Evolutionary conservation across 1,284 basidiomycete genomes (phyloP).

Genomic region (Singerocomus inundabilis): DNA sequence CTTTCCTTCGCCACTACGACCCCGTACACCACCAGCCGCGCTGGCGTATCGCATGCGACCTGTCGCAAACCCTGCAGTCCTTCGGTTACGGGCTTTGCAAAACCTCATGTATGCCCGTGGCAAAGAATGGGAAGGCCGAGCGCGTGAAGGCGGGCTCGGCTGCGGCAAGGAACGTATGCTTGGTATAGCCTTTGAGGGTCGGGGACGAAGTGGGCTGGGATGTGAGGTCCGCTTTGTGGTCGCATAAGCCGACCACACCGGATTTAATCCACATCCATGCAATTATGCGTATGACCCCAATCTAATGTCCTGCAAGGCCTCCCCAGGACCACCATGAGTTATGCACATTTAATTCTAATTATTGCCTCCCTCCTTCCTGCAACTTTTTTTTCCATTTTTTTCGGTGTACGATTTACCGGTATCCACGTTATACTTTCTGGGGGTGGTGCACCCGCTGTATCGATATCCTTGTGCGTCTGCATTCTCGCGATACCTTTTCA

Average conservation of each 20-base stretch:
- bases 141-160: constrained; percentile 44
- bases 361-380: constrained; percentile 6
- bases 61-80: constrained; percentile 56
- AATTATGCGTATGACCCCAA: constrained; percentile 4
- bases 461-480: constrained; percentile 20
- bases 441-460: constrained; percentile 22
- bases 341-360: constrained; percentile 36
- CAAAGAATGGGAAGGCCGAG: constrained; percentile 46
- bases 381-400: neutral
- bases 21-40: constrained; percentile 27
- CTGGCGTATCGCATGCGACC: constrained; percentile 44
- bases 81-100: constrained; percentile 56
- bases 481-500: constrained; percentile 24
- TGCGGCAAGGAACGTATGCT: constrained; percentile 57
- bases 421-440: neutral
- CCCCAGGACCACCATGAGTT: constrained; percentile 30
- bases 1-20: constrained; percentile 37
- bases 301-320: constrained; percentile 8
- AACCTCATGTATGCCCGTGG: constrained; percentile 46
- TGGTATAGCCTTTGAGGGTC: constrained; percentile 56
- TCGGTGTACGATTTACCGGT: constrained; percentile 15
- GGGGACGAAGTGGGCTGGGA: constrained; percentile 51
- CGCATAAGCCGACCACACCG: constrained; percentile 18
- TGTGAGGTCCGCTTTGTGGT: constrained; percentile 37
- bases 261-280: neutral